Percentiles rank a stretch among this genome's conserved stretches.
Conservation (phyloP, 140 eudicot species). For the Flaveria floridana region DNA sequence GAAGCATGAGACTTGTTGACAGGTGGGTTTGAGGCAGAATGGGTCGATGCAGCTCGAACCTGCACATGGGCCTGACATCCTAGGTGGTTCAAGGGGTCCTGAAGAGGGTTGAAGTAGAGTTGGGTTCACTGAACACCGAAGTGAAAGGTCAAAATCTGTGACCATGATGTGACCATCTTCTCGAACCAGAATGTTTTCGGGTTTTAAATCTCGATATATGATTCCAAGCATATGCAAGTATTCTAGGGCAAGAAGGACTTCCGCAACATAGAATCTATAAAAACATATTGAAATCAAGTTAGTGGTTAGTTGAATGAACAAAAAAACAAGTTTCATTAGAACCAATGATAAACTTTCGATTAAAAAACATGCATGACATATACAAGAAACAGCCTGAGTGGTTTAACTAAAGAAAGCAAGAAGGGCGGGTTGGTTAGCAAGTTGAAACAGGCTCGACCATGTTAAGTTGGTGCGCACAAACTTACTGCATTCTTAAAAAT, state of each 20-base stretch:
- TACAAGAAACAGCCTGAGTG: not conserved
- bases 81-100: conserved; percentile 55
- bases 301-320: not conserved
- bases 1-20: conserved; percentile 87
- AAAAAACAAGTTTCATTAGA: not conserved
- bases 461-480: not conserved
- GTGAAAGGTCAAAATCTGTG: conserved; percentile 90
- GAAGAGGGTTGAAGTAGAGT: conserved; percentile 59
- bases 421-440: not conserved
- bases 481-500: not conserved
- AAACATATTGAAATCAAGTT: not conserved
- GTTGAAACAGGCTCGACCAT: not conserved
- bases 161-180: conserved; percentile 99
- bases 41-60: conserved; percentile 87
- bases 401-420: not conserved
- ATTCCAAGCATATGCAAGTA: conserved; percentile 97
- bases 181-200: conserved; percentile 90
- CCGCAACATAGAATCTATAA: conserved; percentile 91
- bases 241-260: conserved; percentile 93
- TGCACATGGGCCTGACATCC: conserved; percentile 77
- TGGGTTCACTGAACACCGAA: conserved; percentile 83
- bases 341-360: not conserved
- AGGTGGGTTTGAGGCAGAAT: conserved; percentile 80
- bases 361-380: not conserved
- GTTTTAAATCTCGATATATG: conserved; percentile 86